phyloP scores from a whole-genome alignment of 169 alveolate genomes.

The Theileria annulata region DNA sequence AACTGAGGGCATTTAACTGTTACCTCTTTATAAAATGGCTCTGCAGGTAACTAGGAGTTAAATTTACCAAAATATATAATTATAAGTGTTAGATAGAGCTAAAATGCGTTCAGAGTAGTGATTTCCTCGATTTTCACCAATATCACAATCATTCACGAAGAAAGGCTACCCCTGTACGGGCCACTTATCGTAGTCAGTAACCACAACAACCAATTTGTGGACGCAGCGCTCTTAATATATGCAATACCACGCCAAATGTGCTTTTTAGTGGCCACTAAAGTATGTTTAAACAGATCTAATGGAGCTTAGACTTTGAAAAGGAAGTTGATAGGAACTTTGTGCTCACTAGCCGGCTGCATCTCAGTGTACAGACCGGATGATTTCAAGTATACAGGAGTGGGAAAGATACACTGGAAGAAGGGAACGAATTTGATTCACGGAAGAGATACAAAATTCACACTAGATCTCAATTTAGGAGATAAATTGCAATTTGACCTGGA shows the following conservation, averaged over 20 bases:
- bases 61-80: neutral
- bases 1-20: conserved; percentile 67
- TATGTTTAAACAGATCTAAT: neutral
- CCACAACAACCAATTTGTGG: conserved; percentile 90
- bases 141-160: conserved; percentile 83
- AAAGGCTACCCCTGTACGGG: conserved; percentile 87
- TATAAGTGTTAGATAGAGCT: neutral
- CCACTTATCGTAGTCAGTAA: conserved; percentile 89
- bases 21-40: conserved; percentile 69
- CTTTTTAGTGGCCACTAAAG: conserved; percentile 82
- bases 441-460: conserved; percentile 78
- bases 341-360: conserved; percentile 86
- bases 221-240: conserved; percentile 85
- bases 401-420: conserved; percentile 75
- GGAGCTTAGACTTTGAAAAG: conserved; percentile 67
- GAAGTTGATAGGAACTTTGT: conserved; percentile 83
- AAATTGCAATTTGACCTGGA: conserved; percentile 74
- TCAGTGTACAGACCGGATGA: conserved; percentile 88
- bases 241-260: conserved; percentile 87
- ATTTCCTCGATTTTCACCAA: conserved; percentile 78
- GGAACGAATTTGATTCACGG: conserved; percentile 75
- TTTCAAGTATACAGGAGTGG: conserved; percentile 81
- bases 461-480: conserved; percentile 86
- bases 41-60: conserved; percentile 5
- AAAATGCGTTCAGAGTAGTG: conserved; percentile 37